These are phyloP conservation scores for Thuja plicata DNA, from an alignment of 83 land plant species.

Conservation along the genomic window DNA sequence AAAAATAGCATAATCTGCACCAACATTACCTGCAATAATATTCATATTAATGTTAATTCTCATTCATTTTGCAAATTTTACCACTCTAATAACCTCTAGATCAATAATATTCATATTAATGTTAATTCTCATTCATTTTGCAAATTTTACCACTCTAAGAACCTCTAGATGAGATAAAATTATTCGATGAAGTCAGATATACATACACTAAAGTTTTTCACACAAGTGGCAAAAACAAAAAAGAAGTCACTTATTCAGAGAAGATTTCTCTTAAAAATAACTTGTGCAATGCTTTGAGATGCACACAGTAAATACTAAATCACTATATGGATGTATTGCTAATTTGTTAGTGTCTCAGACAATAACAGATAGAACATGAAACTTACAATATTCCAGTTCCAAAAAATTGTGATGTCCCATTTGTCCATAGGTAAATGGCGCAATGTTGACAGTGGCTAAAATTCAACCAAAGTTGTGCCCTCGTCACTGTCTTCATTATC, in stretches of 20 bases:
- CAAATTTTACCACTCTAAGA: not conserved
- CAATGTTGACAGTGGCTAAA: too few relatives aligned
- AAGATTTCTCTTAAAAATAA: not conserved
- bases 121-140: not conserved
- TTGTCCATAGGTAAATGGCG: too few relatives aligned
- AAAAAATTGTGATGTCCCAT: too few relatives aligned
- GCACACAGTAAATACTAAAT: not conserved
- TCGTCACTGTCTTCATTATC: too few relatives aligned
- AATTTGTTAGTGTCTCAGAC: too few relatives aligned
- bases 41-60: not conserved
- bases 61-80: not conserved
- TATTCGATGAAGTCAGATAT: not conserved
- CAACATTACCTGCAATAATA: conserved; percentile 77
- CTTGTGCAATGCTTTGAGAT: not conserved
- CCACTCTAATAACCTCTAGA: not conserved
- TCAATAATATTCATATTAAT: not conserved
- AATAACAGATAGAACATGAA: too few relatives aligned
- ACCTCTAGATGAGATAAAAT: not conserved
- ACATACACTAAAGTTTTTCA: not conserved
- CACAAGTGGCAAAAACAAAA: not conserved
- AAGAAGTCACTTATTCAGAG: not conserved
- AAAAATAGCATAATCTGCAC: conserved; percentile 84
- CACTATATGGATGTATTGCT: not conserved
- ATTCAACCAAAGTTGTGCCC: too few relatives aligned
- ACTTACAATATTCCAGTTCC: too few relatives aligned